These are phyloP conservation scores for Aspergillus sojae DNA, from an alignment of 2,329 filamentous ascomycete species.

Conservation along the genomic window DNA sequence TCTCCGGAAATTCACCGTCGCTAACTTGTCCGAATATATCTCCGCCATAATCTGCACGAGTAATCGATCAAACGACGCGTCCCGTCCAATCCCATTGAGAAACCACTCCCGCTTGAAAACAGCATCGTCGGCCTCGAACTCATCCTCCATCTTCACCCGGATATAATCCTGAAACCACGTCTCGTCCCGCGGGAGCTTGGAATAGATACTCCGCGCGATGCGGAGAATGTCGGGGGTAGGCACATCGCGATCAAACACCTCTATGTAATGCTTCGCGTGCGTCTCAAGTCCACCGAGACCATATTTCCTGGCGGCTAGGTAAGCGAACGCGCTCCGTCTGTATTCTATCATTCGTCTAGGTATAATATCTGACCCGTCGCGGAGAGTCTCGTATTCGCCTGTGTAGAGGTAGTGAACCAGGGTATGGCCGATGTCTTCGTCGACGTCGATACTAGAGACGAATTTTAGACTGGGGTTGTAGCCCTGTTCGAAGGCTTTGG, in stretches of 20 bases:
- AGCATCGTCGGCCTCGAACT: background rate
- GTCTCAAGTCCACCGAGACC: background rate
- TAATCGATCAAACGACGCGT: constrained; percentile 5
- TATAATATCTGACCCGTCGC: background rate
- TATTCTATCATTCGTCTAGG: constrained; percentile 1
- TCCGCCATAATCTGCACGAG: background rate
- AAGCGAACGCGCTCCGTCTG: background rate
- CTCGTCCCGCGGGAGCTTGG: constrained; percentile 2
- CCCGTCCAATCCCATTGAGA: background rate
- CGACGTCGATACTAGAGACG: background rate
- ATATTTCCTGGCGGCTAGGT: constrained; percentile 1
- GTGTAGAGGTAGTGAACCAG: constrained; percentile 12
- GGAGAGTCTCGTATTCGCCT: constrained; percentile 6
- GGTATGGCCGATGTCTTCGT: constrained; percentile 8
- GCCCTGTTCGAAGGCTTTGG: background rate
- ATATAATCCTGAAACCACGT: constrained; percentile 7
- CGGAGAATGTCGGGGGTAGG: background rate
- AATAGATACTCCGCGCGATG: background rate
- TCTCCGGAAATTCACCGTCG: background rate
- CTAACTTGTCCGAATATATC: constrained; percentile 3
- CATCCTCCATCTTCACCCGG: constrained; percentile 1
- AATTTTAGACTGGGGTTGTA: background rate
- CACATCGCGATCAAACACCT: constrained; percentile 2
- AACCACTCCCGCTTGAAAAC: background rate
- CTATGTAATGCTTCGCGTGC: constrained; percentile 2